Base-by-base conservation (phyloP, 2,329 filamentous ascomycete genomes). In the Mollisiaceae sp. region DNA sequence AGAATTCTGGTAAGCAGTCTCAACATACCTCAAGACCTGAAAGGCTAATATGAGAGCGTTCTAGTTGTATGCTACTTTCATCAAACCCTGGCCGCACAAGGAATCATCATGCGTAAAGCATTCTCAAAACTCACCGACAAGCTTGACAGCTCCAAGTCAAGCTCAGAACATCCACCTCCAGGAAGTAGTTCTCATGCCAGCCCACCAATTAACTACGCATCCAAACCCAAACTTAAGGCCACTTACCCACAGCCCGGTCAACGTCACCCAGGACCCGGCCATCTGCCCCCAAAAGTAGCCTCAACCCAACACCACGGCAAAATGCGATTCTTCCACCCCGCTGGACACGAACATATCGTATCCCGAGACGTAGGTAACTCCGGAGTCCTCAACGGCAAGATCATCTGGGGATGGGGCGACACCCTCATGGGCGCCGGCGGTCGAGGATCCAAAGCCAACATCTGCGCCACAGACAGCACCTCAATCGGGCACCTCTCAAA, bases 351-450 rank as follows among this genome's bases (percentile, higher is more conserved):
- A 32, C 61, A 63, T 22, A 59, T 63, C 55, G 61, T 63, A 3
- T 54, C 55, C 14, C 41, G 61, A 38, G 61, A 63, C 6, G 61
- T 63, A 9, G 61, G 61, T 11, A 63, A 63, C 15, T 43, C 41
- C 35, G 55, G 61, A 6, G 61, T 63, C 8, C 55, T 63, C 0
- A 24, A 63, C 32, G 61, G 61, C 14, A 59, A 43, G 11, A 39
- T 63, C 20, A 43, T 63, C n/a, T 63, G 61, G 61, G 61, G 61
- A 11, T 59, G 61, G 61, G 61, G 61, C 4, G 61, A 63, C 14
- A 63, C 61, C 8, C 35, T 63, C 15, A 63, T 63, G 61, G 61
- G 61, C 2, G 55, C 61, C 5, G 55, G 61, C 2, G 61, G 61
- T 4, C 27, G 41, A 22, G 45, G 50, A 14, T 60, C 62, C 11